Evolutionary conservation across 2,329 filamentous ascomycete genomes (phyloP).

Genomic region (Alternaria brassicae): DNA sequence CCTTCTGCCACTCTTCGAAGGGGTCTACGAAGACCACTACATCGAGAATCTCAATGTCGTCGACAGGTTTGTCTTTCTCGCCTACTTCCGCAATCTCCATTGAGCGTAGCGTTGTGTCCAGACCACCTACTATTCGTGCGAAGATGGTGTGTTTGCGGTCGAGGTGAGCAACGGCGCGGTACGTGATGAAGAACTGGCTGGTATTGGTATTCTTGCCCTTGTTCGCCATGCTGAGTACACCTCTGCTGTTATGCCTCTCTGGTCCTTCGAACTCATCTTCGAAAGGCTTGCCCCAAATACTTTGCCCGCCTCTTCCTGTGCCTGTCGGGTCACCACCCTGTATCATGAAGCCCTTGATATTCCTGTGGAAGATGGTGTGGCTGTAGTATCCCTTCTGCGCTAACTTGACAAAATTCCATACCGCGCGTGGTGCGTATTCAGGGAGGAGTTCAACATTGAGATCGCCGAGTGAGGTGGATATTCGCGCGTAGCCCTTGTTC

Average conservation of each 20-base stretch:
- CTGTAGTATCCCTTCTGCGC: conserved; percentile 91
- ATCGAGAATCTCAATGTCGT: conserved; percentile 81
- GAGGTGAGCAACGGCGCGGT: conserved; percentile 82
- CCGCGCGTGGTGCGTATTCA: conserved; percentile 88
- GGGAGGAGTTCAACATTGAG: conserved; percentile 89
- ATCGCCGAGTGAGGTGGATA: conserved; percentile 84
- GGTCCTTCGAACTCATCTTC: conserved; percentile 92
- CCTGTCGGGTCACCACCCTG: conserved; percentile 95
- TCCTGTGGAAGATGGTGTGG: conserved; percentile 84
- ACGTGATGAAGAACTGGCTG: conserved; percentile 93
- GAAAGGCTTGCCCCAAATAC: conserved; percentile 94
- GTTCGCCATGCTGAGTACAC: conserved; percentile 92
- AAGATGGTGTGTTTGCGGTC: conserved; percentile 99
- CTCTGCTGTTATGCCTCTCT: conserved; percentile 79
- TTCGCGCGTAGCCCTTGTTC: conserved; percentile 86
- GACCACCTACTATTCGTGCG: conserved; percentile 79
- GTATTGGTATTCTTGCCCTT: conserved; percentile 99
- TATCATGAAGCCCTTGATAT: conserved; percentile 97
- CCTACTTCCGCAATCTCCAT: conserved; percentile 82
- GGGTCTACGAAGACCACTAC: conserved; percentile 90
- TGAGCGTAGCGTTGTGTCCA: conserved; percentile 72
- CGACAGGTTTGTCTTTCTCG: conserved; percentile 74
- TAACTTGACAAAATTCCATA: conserved; percentile 95
- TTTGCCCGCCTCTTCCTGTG: conserved; percentile 86
- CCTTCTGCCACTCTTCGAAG: conserved; percentile 88